Evolutionary conservation across 768 basidiomycete species (phyloP).

Genomic region (Pulveroboletus sp.): DNA sequence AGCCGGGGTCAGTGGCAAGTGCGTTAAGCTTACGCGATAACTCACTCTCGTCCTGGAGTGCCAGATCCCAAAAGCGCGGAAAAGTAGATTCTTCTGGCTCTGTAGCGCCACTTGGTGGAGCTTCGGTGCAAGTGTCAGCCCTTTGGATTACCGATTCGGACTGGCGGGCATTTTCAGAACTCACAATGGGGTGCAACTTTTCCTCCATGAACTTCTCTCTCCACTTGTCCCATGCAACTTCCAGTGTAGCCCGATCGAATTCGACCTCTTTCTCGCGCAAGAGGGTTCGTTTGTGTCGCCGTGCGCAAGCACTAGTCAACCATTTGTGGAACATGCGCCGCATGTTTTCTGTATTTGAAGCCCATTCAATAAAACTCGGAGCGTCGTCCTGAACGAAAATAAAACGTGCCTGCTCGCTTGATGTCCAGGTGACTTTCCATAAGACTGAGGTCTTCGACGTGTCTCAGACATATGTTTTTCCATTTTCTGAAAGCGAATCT

Average conservation of each 20-base stretch:
- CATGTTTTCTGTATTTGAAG: slow-evolving; percentile 48
- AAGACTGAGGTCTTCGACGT: slow-evolving; percentile 69
- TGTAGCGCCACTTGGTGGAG: slow-evolving; percentile 49
- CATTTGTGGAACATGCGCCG: slow-evolving; percentile 69
- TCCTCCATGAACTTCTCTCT: slow-evolving; percentile 65
- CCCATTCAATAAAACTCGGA: not conserved
- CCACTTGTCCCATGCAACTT: slow-evolving; percentile 76
- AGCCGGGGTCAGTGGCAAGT: slow-evolving; percentile 9
- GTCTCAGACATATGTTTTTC: slow-evolving; percentile 57
- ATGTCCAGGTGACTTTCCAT: slow-evolving; percentile 82
- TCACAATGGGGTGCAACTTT: slow-evolving; percentile 60
- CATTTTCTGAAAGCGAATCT: slow-evolving; percentile 67
- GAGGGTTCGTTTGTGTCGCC: slow-evolving; percentile 55
- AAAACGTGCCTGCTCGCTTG: slow-evolving; percentile 64
- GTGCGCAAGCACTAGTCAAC: slow-evolving; percentile 55
- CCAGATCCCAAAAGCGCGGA: slow-evolving; percentile 72
- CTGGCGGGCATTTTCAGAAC: slow-evolving; percentile 13
- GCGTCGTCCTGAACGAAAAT: not conserved
- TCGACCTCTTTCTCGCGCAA: slow-evolving; percentile 63
- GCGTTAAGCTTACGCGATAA: slow-evolving; percentile 1
- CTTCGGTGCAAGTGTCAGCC: slow-evolving; percentile 20
- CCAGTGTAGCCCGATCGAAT: slow-evolving; percentile 47
- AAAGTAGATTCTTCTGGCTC: slow-evolving; percentile 55
- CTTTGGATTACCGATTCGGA: not conserved
- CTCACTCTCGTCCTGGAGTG: slow-evolving; percentile 67